These are phyloP conservation scores for Mariannaea sp. DNA, from an alignment of 2,329 filamentous ascomycete species.

Conservation along the genomic window DNA sequence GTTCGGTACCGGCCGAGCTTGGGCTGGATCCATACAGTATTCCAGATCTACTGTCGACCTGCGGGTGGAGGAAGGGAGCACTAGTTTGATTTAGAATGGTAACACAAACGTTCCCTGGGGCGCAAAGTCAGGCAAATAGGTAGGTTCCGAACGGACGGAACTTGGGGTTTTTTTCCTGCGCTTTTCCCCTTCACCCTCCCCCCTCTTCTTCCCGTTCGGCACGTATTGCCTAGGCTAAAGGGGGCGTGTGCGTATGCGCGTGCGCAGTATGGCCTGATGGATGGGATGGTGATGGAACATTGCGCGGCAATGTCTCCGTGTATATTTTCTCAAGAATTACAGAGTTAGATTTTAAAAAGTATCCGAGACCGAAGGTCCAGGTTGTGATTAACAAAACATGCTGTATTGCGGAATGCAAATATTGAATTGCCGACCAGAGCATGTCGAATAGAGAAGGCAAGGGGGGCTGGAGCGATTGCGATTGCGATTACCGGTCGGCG, in stretches of 20 bases:
- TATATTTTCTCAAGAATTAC: slow-evolving; percentile 11
- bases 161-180: background rate
- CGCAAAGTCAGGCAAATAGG: background rate
- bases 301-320: background rate
- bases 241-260: slow-evolving; percentile 7
- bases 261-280: background rate
- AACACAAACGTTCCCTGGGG: too few relatives aligned
- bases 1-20: slow-evolving; percentile 12
- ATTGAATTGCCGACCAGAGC: too few relatives aligned
- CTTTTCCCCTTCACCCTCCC: too few relatives aligned
- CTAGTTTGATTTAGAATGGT: background rate
- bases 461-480: too few relatives aligned
- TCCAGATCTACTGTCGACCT: slow-evolving; percentile 13
- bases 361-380: too few relatives aligned
- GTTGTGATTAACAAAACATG: too few relatives aligned
- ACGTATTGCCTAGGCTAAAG: background rate
- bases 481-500: background rate
- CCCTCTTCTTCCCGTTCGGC: too few relatives aligned
- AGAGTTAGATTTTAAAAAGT: too few relatives aligned
- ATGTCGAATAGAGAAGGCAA: too few relatives aligned
- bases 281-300: slow-evolving; percentile 6
- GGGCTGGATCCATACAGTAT: slow-evolving; percentile 18
- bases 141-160: background rate
- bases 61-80: background rate
- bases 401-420: too few relatives aligned